A percentile compares a stretch with the other conserved stretches of the same genome.
Conservation (phyloP, 257 asterid genomes). For the Dorcoceras hygrometricum region DNA sequence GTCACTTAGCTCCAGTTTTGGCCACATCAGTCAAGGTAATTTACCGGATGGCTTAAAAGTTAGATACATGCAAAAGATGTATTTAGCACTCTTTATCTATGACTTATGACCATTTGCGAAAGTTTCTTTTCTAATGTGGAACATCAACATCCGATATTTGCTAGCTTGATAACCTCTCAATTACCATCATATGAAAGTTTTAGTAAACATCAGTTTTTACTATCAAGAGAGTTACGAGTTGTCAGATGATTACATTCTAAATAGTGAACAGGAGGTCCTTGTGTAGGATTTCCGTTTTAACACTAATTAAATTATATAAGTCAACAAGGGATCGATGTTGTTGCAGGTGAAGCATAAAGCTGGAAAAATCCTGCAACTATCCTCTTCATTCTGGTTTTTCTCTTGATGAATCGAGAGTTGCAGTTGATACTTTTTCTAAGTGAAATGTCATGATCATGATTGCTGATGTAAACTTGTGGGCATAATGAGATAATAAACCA, state of each 20-base stretch:
- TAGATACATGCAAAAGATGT: neutral
- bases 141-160: neutral
- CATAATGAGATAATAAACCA: no score
- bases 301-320: neutral
- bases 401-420: neutral
- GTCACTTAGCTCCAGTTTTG: slow-evolving; percentile 83
- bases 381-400: neutral
- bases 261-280: neutral
- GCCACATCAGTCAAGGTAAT: slow-evolving; percentile 90
- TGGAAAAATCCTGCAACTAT: neutral
- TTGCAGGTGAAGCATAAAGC: neutral
- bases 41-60: neutral
- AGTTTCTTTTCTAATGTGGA: neutral
- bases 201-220: neutral
- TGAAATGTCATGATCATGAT: neutral
- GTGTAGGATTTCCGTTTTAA: neutral
- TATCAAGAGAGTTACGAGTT: neutral
- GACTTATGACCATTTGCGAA: neutral
- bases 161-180: neutral
- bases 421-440: neutral
- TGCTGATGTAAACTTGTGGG: no score
- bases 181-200: neutral
- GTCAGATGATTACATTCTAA: neutral
- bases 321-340: neutral
- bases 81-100: neutral